Evolutionary conservation across 1,284 basidiomycete genomes (phyloP).

Genomic region (Tilletia horrida): DNA sequence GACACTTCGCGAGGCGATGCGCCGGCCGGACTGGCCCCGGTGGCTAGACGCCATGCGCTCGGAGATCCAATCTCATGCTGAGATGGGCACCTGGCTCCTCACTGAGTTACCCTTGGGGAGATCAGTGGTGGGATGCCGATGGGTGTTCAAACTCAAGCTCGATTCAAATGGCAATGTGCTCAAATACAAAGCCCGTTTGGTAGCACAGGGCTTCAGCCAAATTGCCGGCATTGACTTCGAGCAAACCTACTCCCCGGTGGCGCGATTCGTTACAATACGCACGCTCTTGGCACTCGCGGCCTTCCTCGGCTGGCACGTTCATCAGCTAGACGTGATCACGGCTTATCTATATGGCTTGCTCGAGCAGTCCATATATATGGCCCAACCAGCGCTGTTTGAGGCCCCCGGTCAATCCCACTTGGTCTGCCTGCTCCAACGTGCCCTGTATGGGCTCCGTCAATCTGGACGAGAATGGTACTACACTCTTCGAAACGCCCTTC

Average conservation of each 20-base stretch:
- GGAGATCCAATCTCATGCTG: neutral
- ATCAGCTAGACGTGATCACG: constrained; percentile 12
- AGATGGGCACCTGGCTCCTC: constrained; percentile 3
- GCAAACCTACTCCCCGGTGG: constrained; percentile 13
- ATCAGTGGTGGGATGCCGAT: neutral
- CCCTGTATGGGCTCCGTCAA: neutral
- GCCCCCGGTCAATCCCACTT: neutral
- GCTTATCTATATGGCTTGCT: constrained; percentile 15
- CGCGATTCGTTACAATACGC: constrained; percentile 11
- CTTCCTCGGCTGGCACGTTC: constrained; percentile 10
- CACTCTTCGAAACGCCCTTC: neutral
- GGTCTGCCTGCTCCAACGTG: neutral
- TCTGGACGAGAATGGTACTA: constrained; percentile 14
- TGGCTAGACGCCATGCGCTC: constrained; percentile 9
- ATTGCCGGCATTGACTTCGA: constrained; percentile 10
- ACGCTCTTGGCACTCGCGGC: constrained; percentile 9
- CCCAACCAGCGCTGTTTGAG: neutral
- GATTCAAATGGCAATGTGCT: constrained; percentile 1
- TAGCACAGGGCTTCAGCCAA: constrained; percentile 14
- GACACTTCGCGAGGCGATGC: neutral
- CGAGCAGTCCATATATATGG: constrained; percentile 1
- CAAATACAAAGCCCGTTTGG: constrained; percentile 8
- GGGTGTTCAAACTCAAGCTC: constrained; percentile 17
- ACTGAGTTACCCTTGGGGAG: neutral
- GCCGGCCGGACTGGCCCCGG: constrained; percentile 1